Conservation (phyloP, 495 filamentous ascomycete species). For the Stereocaulon alpinum region DNA sequence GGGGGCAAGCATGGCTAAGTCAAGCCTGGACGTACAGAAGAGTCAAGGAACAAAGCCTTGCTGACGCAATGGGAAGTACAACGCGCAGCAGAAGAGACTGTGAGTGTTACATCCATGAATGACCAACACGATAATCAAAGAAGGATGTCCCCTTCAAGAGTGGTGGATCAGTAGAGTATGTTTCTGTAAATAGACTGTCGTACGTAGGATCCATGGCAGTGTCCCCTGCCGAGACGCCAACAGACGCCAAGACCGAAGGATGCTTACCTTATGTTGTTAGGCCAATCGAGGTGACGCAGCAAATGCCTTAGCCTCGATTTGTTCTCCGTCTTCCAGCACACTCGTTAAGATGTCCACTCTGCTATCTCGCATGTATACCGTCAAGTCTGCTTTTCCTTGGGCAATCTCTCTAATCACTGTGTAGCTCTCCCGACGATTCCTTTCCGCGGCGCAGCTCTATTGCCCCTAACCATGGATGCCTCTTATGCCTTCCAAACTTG, state of each 20-base stretch:
- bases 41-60: background rate
- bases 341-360: background rate
- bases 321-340: background rate
- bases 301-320: background rate
- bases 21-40: background rate
- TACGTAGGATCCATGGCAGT: background rate
- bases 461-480: background rate
- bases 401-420: background rate
- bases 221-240: slow-evolving; percentile 8
- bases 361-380: background rate
- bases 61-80: background rate
- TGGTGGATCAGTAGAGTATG: background rate
- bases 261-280: background rate
- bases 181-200: slow-evolving; percentile 7
- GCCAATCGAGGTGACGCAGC: background rate
- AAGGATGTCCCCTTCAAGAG: background rate
- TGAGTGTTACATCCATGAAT: background rate
- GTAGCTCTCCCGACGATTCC: background rate
- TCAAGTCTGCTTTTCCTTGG: background rate
- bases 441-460: background rate
- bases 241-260: slow-evolving; percentile 8
- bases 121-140: background rate
- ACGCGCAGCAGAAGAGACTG: slow-evolving; percentile 1
- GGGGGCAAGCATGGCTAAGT: background rate
- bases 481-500: background rate